phyloP scores from a whole-genome alignment of 2,329 filamentous ascomycete species.

The Claviceps fusiformis region DNA sequence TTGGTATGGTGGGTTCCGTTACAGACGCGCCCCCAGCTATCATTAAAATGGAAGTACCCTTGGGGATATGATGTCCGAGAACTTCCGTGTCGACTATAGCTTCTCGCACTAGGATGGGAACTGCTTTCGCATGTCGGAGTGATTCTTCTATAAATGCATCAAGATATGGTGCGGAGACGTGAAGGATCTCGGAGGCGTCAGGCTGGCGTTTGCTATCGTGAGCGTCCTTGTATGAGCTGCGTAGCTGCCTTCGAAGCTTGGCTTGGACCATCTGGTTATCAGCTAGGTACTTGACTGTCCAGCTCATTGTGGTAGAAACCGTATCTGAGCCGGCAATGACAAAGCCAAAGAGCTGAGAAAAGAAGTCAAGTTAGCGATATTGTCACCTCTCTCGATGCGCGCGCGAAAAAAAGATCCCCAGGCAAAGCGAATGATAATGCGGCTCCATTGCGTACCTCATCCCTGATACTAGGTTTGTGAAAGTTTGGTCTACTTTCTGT shows the following conservation, averaged over 20 bases:
- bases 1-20: not conserved
- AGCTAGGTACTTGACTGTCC: constrained; percentile 3
- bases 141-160: constrained; percentile 25
- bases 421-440: not conserved
- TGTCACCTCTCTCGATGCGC: not conserved
- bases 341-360: constrained; percentile 10
- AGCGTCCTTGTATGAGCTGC: constrained; percentile 10
- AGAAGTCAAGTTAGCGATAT: not conserved
- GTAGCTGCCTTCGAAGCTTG: constrained; percentile 10
- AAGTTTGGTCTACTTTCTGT: constrained; percentile 16
- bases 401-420: not conserved
- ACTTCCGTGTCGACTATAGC: constrained; percentile 19
- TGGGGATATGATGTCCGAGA: constrained; percentile 19
- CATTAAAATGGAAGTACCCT: constrained; percentile 19
- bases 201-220: constrained; percentile 10
- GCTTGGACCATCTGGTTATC: constrained; percentile 3
- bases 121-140: constrained; percentile 16
- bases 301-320: not conserved
- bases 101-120: constrained; percentile 14
- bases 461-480: constrained; percentile 16
- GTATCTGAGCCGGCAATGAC: constrained; percentile 14
- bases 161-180: constrained; percentile 16
- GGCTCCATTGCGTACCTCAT: constrained; percentile 13
- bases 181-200: constrained; percentile 14
- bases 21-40: constrained; percentile 13